A percentile compares a stretch with the other conserved stretches of the same genome.
Conservation (phyloP, 495 filamentous ascomycete genomes). For the Penicillium bovifimosum region DNA sequence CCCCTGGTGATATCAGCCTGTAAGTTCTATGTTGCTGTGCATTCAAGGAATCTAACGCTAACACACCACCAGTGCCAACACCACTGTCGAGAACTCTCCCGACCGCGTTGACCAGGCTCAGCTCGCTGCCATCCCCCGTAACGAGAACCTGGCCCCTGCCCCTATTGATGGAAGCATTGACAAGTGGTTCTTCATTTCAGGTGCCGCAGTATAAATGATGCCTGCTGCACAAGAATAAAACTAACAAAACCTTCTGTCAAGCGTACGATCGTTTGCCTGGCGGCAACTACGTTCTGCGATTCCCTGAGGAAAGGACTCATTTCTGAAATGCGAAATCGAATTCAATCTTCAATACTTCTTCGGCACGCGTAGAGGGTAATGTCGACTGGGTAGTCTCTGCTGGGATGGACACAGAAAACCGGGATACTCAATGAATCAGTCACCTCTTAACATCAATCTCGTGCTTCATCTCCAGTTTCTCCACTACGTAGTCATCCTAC, state of each 20-base stretch:
- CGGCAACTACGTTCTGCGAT: not conserved
- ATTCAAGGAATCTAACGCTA: conserved; percentile 18
- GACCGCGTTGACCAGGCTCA: conserved; percentile 58
- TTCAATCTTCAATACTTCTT: not conserved
- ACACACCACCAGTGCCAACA: conserved; percentile 61
- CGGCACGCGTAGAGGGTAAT: not conserved
- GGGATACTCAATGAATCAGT: not conserved
- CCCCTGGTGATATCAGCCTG: conserved; percentile 71
- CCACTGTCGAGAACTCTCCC: conserved; percentile 62
- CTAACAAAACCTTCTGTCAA: conserved; percentile 6
- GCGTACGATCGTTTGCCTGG: conserved; percentile 3
- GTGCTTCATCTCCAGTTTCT: too few relatives aligned
- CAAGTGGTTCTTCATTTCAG: conserved; percentile 99
- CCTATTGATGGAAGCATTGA: conserved; percentile 95
- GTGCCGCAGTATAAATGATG: conserved; percentile 71
- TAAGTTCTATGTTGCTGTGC: conserved; percentile 43
- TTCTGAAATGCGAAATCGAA: not conserved
- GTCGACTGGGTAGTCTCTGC: not conserved
- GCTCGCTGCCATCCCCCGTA: conserved; percentile 64
- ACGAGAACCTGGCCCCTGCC: conserved; percentile 71
- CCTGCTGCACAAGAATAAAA: conserved; percentile 13
- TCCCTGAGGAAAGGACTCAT: not conserved
- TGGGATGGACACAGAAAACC: not conserved
- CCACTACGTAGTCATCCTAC: not conserved
- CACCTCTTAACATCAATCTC: not conserved